A percentile compares a stretch with the other conserved stretches of the same genome.
Evolutionary conservation across 169 alveolate species (phyloP).

Genomic region (Cryptosporidium baileyi): DNA sequence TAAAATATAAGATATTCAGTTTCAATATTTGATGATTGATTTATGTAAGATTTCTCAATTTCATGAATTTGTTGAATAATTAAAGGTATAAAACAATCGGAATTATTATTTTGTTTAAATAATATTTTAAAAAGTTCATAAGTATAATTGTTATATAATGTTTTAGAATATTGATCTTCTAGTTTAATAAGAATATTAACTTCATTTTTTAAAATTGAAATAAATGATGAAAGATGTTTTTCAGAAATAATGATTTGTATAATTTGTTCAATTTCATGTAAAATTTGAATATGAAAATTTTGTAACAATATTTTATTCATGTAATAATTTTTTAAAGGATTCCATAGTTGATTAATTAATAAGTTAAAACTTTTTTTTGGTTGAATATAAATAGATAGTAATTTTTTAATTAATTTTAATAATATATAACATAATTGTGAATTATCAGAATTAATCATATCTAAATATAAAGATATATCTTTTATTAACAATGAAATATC

Average conservation of each 20-base stretch:
- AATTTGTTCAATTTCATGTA: background rate
- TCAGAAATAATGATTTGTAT: background rate
- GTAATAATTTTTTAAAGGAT: background rate
- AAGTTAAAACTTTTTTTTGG: constrained; percentile 45
- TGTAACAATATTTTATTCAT: background rate
- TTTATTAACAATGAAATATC: background rate
- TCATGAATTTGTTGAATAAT: constrained; percentile 1
- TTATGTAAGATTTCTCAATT: too few species aligned
- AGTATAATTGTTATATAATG: background rate
- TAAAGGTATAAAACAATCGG: background rate
- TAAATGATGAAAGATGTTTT: background rate
- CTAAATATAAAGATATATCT: background rate
- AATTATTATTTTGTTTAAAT: background rate
- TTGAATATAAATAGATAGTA: constrained; percentile 14
- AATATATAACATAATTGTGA: background rate
- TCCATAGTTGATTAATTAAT: background rate
- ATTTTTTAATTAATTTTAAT: background rate
- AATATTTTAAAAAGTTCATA: background rate
- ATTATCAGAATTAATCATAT: background rate
- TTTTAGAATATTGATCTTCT: background rate
- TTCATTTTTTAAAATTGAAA: background rate
- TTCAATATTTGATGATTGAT: background rate
- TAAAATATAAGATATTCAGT: constrained; percentile 16
- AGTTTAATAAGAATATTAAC: background rate
- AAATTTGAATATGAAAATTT: background rate